These are phyloP conservation scores for Cryphonectria carpinicola DNA, from an alignment of 2,329 filamentous ascomycete genomes.

Conservation along the genomic window DNA sequence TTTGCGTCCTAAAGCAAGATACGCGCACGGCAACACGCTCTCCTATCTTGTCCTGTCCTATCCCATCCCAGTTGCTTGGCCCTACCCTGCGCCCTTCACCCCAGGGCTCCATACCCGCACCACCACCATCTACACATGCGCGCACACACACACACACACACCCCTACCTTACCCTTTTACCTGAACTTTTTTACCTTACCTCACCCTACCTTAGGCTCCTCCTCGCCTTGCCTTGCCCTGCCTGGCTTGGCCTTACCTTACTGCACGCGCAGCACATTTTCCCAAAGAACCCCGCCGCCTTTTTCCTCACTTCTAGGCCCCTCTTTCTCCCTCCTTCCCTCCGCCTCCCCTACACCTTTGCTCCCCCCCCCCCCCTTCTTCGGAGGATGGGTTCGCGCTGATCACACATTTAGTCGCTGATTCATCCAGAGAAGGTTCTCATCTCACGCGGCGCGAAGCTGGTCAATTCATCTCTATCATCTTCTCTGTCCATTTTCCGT, in stretches of 20 bases:
- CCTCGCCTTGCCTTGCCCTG: not conserved
- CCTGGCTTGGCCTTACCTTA: not conserved
- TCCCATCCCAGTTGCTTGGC: not conserved
- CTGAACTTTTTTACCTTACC: not conserved
- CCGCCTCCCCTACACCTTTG: no score
- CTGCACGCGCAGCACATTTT: not conserved
- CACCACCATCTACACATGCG: not conserved
- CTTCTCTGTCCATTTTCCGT: conserved; percentile 9
- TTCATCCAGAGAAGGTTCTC: conserved; percentile 28
- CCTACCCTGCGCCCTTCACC: not conserved
- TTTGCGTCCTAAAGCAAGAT: not conserved
- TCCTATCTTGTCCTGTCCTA: conserved; percentile 10
- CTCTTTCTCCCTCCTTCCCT: not conserved
- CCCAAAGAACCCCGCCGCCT: conserved; percentile 17
- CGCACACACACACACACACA: no score
- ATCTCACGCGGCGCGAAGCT: conserved; percentile 25
- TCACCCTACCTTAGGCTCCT: not conserved
- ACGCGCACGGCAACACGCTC: conserved; percentile 7
- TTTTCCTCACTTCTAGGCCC: conserved; percentile 14
- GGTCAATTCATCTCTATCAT: conserved; percentile 2
- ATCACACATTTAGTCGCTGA: conserved; percentile 30
- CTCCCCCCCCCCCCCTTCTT: not conserved
- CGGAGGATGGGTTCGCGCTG: conserved; percentile 24
- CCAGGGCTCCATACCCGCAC: conserved; percentile 16
- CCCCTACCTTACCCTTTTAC: not conserved